Evolutionary conservation across 2,329 filamentous ascomycete genomes (phyloP), one percentile per base, ranked within the genome.

Genomic region (Arthroderma sp.): DNA sequence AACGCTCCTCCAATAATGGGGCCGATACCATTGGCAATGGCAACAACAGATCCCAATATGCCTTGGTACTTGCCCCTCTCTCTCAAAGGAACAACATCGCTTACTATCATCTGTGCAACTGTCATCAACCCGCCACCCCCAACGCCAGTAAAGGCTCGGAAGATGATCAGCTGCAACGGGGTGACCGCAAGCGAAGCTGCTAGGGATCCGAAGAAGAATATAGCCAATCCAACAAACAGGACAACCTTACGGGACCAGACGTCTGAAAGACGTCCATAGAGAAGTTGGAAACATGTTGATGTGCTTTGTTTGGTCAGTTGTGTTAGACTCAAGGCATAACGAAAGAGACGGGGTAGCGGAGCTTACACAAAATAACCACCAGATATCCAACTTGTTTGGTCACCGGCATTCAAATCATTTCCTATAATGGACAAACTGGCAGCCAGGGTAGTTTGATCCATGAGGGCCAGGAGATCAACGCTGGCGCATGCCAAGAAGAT

Each of bases 61-160:
- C 69, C 79, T 58, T 88, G 83, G 53, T 66, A 75, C 54, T 75
- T 77, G 3, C 77, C 77, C 48, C 77, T 61, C 51, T 77, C 70
- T 50, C 75, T 68, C 3, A 80, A 61, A 1, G 74, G 72, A 0
- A 78, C 74, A 4, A 79, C 64, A 52, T 80, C 77, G n/a, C 68
- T 73, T 7, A 79, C 70, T 37, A 80, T 77, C 58, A 79, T 78
- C 66, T 77, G 76, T 4, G 69, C 64, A 28, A 79, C 60, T 3
- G 71, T 74, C 46, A 69, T 71, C 29, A 82, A 68, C 1, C 78
- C 78, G 1, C 78, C 78, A 36, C 72, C 72, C 6, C 75, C 77
- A 8, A 81, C 64, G 37, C 78, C 78, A 1, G 76, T 72, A 15
- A 79, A 58, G 4, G 68, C 77, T 11, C 78, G 69, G 54, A 79